phyloP scores from a whole-genome alignment of 106 monocot species.

The Platanthera guangdongensis region DNA sequence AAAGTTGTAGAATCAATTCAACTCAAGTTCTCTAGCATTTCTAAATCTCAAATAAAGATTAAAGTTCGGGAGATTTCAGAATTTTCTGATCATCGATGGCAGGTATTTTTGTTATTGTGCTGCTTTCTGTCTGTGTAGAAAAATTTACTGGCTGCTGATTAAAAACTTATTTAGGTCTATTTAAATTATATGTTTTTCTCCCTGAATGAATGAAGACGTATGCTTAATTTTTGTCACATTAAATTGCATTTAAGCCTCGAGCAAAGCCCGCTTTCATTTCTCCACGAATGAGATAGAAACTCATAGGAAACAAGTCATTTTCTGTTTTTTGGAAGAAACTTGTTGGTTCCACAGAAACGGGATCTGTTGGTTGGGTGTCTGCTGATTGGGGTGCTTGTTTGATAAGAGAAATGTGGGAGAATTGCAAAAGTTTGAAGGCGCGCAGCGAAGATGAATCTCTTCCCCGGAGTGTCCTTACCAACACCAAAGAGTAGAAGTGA shows the following conservation, averaged over 20 bases:
- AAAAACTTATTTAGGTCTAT: neutral
- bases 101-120: conserved; percentile 30
- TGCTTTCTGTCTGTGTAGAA: neutral
- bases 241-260: too few relatives aligned
- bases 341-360: too few relatives aligned
- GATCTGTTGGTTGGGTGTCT: too few relatives aligned
- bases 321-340: neutral
- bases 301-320: neutral
- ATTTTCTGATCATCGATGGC: conserved; percentile 74
- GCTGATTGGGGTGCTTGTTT: too few relatives aligned
- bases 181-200: neutral
- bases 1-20: conserved; percentile 59
- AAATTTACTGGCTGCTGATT: neutral
- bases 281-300: neutral
- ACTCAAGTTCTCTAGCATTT: conserved; percentile 38
- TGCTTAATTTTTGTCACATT: too few relatives aligned
- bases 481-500: too few relatives aligned
- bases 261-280: too few relatives aligned
- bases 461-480: too few relatives aligned
- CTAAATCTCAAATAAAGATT: conserved; percentile 60
- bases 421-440: too few relatives aligned
- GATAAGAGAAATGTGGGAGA: too few relatives aligned
- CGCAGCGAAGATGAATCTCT: too few relatives aligned
- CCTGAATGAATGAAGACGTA: too few relatives aligned
- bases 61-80: conserved; percentile 63